These are phyloP conservation scores for Paramecium bursaria DNA, from an alignment of 73 alveolate genomes.

Conservation along the genomic window DNA sequence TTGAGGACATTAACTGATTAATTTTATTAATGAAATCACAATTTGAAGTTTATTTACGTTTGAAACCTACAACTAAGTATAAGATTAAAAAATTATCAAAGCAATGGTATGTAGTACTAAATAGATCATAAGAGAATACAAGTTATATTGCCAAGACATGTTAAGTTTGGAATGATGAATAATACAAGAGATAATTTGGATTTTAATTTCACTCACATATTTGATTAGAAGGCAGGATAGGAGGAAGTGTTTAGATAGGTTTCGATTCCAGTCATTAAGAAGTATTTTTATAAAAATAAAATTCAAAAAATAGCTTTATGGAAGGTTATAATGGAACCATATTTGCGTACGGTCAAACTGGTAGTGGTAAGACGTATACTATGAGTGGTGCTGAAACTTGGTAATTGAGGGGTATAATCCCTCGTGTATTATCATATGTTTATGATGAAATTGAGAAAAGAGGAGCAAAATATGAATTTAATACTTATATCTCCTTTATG, in stretches of 20 bases:
- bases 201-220: slow-evolving; percentile 90
- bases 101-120: slow-evolving; percentile 66
- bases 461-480: slow-evolving; percentile 74
- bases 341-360: slow-evolving; percentile 97
- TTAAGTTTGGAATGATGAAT: slow-evolving; percentile 80
- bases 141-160: slow-evolving; percentile 81
- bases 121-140: slow-evolving; percentile 72
- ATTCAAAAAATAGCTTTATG: slow-evolving; percentile 77
- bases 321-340: slow-evolving; percentile 97
- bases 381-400: slow-evolving; percentile 95
- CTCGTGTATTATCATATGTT: slow-evolving; percentile 86
- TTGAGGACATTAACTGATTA: no score
- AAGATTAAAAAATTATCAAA: slow-evolving; percentile 25
- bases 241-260: slow-evolving; percentile 85
- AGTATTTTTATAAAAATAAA: slow-evolving; percentile 47
- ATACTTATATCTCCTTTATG: slow-evolving; percentile 90
- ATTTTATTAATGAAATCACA: slow-evolving; percentile 85
- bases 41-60: slow-evolving; percentile 87
- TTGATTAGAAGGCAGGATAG: slow-evolving; percentile 86
- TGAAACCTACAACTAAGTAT: slow-evolving; percentile 84
- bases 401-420: slow-evolving; percentile 94
- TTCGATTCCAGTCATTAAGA: slow-evolving; percentile 81
- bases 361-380: slow-evolving; percentile 97
- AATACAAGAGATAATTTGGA: slow-evolving; percentile 86
- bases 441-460: slow-evolving; percentile 87